Base-by-base conservation (phyloP, 768 basidiomycete species). In the Rubroboletus satanas region DNA sequence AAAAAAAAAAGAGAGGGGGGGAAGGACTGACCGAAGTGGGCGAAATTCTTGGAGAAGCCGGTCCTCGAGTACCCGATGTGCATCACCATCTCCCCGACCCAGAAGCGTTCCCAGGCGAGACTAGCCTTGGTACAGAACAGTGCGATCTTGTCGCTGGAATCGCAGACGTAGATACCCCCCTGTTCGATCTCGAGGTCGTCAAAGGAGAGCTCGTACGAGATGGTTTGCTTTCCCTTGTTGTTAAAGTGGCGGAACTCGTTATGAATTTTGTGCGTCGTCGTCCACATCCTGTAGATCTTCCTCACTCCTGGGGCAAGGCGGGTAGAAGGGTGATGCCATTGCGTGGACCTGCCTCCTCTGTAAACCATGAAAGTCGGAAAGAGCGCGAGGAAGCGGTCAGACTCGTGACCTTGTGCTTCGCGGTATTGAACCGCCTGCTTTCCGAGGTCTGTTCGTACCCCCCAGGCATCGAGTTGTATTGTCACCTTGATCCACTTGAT, bases 351-450 rank as follows among this genome's bases (percentile, higher is more conserved):
- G 48, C 11, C 26, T 15, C 82, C 80, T 47, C 68, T 75, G 15
- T 77, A 74, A 49, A 64, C 71, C 53, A 77, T 49, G 66, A 81
- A 80, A 9, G 62, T 73, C 12, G 77, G 74, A 58, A 81, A 83
- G 66, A 83, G 77, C 0, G 77, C 77, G 21, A 79, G 63, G 67
- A 81, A 81, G 31, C 71, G 74, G 2, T 69, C 46, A 5, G 83
- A 83, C 67, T 85, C 83, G 65, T 74, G 77, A 47, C 73, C 75
- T 65, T 85, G 83, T 11, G 80, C 75, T 72, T 87, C 85, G 49
- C 83, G 80, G 62, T 81, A 83, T 68, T 83, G 81, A 0, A 84
- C 78, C 0, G 83, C 79, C 31, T 62, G 66, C n/a, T 81, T 83
- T 44, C 79, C 73, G 7, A 85, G 75, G 41, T 35, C 52, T 51